These are phyloP conservation scores for Globisporangium megalacanthum DNA, from an alignment of 352 stramenopile genomes.

Conservation along the genomic window DNA sequence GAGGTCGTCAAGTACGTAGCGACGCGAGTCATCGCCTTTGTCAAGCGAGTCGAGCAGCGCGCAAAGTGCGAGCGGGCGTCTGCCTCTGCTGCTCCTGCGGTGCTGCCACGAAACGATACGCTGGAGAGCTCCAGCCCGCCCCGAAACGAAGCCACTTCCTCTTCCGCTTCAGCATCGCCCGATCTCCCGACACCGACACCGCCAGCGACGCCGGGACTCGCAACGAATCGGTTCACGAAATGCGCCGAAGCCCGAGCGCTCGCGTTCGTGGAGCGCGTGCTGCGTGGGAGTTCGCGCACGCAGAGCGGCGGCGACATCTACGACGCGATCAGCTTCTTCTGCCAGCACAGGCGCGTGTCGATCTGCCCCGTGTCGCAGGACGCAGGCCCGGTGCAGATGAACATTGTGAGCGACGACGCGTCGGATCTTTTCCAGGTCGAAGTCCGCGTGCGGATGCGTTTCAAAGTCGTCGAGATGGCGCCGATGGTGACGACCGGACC, in stretches of 20 bases:
- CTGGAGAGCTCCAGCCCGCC: not conserved
- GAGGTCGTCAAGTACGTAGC: conserved; percentile 63
- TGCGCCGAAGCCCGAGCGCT: conserved; percentile 48
- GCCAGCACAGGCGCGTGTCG: conserved; percentile 45
- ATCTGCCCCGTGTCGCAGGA: conserved; percentile 70
- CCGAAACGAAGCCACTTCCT: not conserved
- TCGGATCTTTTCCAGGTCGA: conserved; percentile 39
- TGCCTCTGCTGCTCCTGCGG: not conserved
- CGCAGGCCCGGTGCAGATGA: conserved; percentile 50
- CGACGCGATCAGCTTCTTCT: conserved; percentile 73
- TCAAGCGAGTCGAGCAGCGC: conserved; percentile 11
- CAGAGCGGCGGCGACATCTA: conserved; percentile 80
- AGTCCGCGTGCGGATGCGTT: conserved; percentile 65
- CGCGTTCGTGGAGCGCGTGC: conserved; percentile 63
- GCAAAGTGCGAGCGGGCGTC: conserved; percentile 3
- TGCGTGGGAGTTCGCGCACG: conserved; percentile 62
- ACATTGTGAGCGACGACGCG: conserved; percentile 20
- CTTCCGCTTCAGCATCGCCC: not conserved
- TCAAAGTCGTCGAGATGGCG: conserved; percentile 60
- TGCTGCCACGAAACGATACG: not conserved
- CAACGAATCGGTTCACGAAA: conserved; percentile 27
- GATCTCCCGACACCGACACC: conserved; percentile 16
- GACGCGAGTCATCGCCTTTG: conserved; percentile 38
- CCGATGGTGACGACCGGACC: conserved; percentile 11
- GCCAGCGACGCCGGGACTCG: too few relatives aligned